Conservation (phyloP, 352 stramenopile genomes). For the Phytophthora sojae region DNA sequence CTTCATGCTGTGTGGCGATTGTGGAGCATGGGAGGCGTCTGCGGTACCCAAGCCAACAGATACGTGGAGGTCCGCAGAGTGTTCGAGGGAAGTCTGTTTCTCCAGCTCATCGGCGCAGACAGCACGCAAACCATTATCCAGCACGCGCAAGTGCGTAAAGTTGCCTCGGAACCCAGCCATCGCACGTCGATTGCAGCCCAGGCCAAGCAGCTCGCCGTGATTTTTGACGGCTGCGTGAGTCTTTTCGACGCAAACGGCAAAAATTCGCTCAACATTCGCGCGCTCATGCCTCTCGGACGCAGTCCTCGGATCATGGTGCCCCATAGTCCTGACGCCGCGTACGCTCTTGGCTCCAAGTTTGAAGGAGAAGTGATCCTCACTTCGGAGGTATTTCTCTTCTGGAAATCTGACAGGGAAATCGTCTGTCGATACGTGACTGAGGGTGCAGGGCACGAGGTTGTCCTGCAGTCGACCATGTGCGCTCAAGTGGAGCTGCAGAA, state of each 20-base stretch:
- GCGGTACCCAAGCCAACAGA: conserved; percentile 47
- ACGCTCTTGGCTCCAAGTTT: conserved; percentile 33
- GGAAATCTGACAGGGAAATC: conserved; percentile 62
- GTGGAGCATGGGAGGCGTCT: conserved; percentile 60
- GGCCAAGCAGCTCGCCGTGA: conserved; percentile 48
- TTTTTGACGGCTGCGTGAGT: conserved; percentile 63
- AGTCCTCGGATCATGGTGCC: conserved; percentile 2
- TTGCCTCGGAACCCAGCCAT: conserved; percentile 43
- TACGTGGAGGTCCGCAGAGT: conserved; percentile 50
- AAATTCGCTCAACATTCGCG: conserved; percentile 52
- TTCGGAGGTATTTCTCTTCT: conserved; percentile 70
- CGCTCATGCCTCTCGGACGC: conserved; percentile 31
- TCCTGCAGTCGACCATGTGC: conserved; percentile 67
- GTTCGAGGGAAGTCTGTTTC: conserved; percentile 67
- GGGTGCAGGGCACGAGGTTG: conserved; percentile 63
- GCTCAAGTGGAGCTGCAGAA: conserved; percentile 54
- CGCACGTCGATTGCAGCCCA: conserved; percentile 32
- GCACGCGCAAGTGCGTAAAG: conserved; percentile 55
- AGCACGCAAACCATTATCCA: conserved; percentile 56
- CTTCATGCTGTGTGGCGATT: conserved; percentile 26
- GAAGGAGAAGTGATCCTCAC: conserved; percentile 42
- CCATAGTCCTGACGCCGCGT: conserved; percentile 12
- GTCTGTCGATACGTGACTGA: conserved; percentile 74
- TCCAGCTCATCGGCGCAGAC: conserved; percentile 68
- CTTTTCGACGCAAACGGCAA: conserved; percentile 53